Percentiles rank a stretch among this genome's conserved stretches.
These are phyloP conservation scores for Rhynchosporium secalis DNA, from an alignment of 2,329 filamentous ascomycete species.

Conservation along the genomic window DNA sequence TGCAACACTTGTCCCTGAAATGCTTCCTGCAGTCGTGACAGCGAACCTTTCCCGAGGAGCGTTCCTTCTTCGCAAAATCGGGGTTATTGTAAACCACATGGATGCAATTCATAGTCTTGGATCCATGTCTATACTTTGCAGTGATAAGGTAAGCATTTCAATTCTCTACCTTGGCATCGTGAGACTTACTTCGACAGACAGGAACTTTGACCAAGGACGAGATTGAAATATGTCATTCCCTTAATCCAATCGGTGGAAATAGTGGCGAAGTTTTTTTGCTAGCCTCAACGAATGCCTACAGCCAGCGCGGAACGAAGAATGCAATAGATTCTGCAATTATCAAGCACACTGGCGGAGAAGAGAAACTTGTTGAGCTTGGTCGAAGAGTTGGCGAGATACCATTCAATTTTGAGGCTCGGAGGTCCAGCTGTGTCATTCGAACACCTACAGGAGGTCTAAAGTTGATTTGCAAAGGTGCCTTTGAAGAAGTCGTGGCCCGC, in stretches of 20 bases:
- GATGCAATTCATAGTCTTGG: conserved; percentile 19
- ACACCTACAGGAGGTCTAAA: neutral
- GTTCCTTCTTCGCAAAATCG: conserved; percentile 6
- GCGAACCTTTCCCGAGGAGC: conserved; percentile 15
- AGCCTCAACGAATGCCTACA: conserved; percentile 12
- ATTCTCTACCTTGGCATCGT: neutral
- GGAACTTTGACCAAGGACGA: conserved; percentile 23
- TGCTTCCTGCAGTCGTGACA: conserved; percentile 21
- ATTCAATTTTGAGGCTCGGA: conserved; percentile 18
- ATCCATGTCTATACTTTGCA: conserved; percentile 17
- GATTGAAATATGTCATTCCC: conserved; percentile 9
- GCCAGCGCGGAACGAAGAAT: conserved; percentile 19
- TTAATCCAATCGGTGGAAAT: conserved; percentile 4
- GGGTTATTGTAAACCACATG: conserved; percentile 15
- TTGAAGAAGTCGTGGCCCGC: conserved; percentile 19
- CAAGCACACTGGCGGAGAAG: neutral
- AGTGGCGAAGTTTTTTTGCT: conserved; percentile 6
- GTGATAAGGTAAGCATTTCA: conserved; percentile 15
- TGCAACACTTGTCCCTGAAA: conserved; percentile 17
- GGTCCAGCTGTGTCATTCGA: conserved; percentile 18
- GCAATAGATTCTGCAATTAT: conserved; percentile 18
- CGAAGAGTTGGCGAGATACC: conserved; percentile 19
- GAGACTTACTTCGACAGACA: neutral
- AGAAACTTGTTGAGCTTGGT: conserved; percentile 1
- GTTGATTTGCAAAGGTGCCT: conserved; percentile 20